Conservation (phyloP, 2,329 filamentous ascomycete genomes). For the Penicillium italicum region DNA sequence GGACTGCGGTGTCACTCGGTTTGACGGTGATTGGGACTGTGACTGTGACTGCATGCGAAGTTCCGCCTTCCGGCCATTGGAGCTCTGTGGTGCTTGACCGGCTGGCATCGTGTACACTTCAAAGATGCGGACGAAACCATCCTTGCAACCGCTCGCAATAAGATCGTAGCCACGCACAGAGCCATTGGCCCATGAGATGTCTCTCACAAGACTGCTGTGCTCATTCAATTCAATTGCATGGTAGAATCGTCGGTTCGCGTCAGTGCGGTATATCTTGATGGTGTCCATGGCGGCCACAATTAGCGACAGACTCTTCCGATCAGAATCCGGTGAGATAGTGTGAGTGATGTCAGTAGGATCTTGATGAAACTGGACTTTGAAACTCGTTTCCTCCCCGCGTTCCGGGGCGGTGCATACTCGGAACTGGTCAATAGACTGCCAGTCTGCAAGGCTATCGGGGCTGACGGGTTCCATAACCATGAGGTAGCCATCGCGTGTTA, state of each 20-base stretch:
- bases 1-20: constrained; percentile 37
- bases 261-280: constrained; percentile 78
- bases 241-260: constrained; percentile 74
- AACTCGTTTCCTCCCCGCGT: constrained; percentile 80
- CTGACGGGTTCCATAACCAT: constrained; percentile 81
- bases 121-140: constrained; percentile 86
- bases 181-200: constrained; percentile 88
- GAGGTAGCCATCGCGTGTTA: constrained; percentile 76
- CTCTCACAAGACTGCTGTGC: constrained; percentile 74
- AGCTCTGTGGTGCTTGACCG: constrained; percentile 26
- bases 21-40: constrained; percentile 29
- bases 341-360: constrained; percentile 69
- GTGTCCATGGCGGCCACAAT: constrained; percentile 82
- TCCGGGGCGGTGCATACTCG: constrained; percentile 66
- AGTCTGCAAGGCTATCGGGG: constrained; percentile 75
- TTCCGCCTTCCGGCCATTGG: constrained; percentile 28
- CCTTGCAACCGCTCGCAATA: constrained; percentile 87
- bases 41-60: constrained; percentile 23
- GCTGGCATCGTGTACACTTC: constrained; percentile 49
- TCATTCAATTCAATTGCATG: constrained; percentile 71
- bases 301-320: constrained; percentile 71
- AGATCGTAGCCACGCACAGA: constrained; percentile 87
- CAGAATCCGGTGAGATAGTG: constrained; percentile 75
- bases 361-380: constrained; percentile 82
- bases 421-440: constrained; percentile 71